Conservation (phyloP, 2,329 filamentous ascomycete genomes). For the Venturia nashicola region DNA sequence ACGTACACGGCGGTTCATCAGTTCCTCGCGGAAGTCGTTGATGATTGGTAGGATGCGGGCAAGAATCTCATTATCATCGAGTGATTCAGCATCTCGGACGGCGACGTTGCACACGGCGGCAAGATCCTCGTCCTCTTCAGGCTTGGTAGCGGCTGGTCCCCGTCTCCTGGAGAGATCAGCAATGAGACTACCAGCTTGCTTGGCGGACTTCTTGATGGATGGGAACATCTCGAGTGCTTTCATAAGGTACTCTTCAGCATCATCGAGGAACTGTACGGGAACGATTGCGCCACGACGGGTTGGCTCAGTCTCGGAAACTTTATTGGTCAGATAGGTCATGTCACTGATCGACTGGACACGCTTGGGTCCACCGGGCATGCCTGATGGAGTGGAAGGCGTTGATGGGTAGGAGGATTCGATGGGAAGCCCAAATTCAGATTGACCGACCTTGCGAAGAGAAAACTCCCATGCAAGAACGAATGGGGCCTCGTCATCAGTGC, state of each 20-base stretch:
- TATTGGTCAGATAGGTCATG: slow-evolving; percentile 74
- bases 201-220: slow-evolving; percentile 44
- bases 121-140: slow-evolving; percentile 55
- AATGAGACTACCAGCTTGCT: slow-evolving; percentile 43
- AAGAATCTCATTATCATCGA: slow-evolving; percentile 71
- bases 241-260: slow-evolving; percentile 74
- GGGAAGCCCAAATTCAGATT: slow-evolving; percentile 78
- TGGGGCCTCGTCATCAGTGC: slow-evolving; percentile 61
- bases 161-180: slow-evolving; percentile 64
- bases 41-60: slow-evolving; percentile 64
- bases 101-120: slow-evolving; percentile 89
- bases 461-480: slow-evolving; percentile 93
- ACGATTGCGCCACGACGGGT: slow-evolving; percentile 87
- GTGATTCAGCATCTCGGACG: slow-evolving; percentile 73
- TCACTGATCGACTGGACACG: slow-evolving; percentile 92
- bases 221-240: slow-evolving; percentile 80
- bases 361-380: slow-evolving; percentile 46
- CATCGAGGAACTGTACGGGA: slow-evolving; percentile 85
- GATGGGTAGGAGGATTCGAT: slow-evolving; percentile 71
- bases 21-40: slow-evolving; percentile 69
- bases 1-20: slow-evolving; percentile 69
- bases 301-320: slow-evolving; percentile 55
- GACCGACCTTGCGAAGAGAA: slow-evolving; percentile 80
- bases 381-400: slow-evolving; percentile 51
- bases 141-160: slow-evolving; percentile 32